These are phyloP conservation scores for Phytophthora fragariae DNA, from an alignment of 352 stramenopile species.

Conservation along the genomic window DNA sequence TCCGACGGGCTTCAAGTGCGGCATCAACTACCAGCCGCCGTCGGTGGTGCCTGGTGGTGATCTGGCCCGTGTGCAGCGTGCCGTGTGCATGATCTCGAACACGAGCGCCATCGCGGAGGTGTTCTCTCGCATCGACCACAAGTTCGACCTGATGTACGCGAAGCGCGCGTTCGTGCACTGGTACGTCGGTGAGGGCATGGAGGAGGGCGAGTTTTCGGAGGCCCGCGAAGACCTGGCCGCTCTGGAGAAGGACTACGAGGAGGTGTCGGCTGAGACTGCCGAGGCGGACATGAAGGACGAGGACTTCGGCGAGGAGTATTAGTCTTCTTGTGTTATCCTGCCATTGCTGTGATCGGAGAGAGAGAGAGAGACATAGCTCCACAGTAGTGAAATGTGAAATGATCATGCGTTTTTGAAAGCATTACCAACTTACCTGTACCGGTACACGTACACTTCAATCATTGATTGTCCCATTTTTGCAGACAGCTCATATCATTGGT, in stretches of 20 bases:
- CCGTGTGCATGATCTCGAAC: constrained; percentile 98
- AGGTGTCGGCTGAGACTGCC: constrained; percentile 97
- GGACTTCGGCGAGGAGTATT: constrained; percentile 91
- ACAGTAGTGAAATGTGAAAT: background rate
- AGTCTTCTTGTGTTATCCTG: constrained; percentile 18
- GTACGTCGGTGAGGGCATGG: constrained; percentile 99
- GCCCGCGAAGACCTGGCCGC: constrained; percentile 97
- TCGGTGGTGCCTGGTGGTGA: constrained; percentile 95
- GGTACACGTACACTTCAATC: too few species aligned
- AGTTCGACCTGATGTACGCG: constrained; percentile 99
- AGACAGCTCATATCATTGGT: constrained; percentile 11
- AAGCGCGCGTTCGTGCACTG: constrained; percentile 99
- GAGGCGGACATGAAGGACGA: constrained; percentile 98
- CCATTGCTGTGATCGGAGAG: too few species aligned
- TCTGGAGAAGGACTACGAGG: constrained; percentile 99
- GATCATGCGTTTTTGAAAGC: too few species aligned
- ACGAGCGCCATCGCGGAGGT: constrained; percentile 98
- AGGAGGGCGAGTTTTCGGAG: constrained; percentile 98
- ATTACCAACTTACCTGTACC: too few species aligned
- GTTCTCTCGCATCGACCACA: constrained; percentile 97
- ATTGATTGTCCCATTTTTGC: too few species aligned
- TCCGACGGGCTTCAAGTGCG: constrained; percentile 97
- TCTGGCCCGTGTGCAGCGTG: constrained; percentile 95
- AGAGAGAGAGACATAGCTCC: background rate
- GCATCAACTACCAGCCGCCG: constrained; percentile 94